These are phyloP conservation scores for Tolypocladium endophyticum DNA, from an alignment of 2,329 filamentous ascomycete species.

Conservation along the genomic window DNA sequence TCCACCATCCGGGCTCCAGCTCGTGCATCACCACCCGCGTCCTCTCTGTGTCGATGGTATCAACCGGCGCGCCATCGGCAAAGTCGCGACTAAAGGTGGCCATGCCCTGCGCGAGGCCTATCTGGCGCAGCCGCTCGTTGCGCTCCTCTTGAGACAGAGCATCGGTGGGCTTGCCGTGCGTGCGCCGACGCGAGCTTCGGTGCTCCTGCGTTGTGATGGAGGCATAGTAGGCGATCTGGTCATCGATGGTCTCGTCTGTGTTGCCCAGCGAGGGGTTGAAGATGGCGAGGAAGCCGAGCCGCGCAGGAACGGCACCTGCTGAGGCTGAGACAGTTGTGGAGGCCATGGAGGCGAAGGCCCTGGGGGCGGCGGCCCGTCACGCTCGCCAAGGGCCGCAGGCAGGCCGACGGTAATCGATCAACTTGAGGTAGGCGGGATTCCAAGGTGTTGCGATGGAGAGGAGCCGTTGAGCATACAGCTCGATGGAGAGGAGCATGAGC, in stretches of 20 bases:
- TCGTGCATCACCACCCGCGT: constrained; percentile 76
- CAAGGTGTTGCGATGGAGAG: neutral
- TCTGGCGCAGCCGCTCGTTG: constrained; percentile 82
- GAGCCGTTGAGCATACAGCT: neutral
- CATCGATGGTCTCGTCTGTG: constrained; percentile 47
- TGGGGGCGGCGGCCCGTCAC: neutral
- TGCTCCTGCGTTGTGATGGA: constrained; percentile 39
- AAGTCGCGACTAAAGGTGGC: constrained; percentile 87
- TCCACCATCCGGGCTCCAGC: constrained; percentile 89
- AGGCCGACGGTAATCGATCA: neutral
- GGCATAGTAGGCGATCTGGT: constrained; percentile 92
- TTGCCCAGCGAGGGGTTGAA: constrained; percentile 78
- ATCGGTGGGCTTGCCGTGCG: constrained; percentile 30
- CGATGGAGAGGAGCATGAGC: neutral
- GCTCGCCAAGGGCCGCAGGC: neutral
- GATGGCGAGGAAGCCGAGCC: constrained; percentile 83
- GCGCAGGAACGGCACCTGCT: constrained; percentile 49
- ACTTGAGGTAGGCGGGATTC: too few species aligned
- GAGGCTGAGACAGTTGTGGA: neutral
- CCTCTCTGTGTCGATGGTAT: constrained; percentile 86
- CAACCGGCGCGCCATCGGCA: constrained; percentile 63
- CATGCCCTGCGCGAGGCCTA: constrained; percentile 95
- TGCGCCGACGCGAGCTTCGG: constrained; percentile 29
- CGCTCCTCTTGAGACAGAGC: constrained; percentile 51
- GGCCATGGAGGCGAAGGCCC: neutral